Base-by-base conservation (phyloP, 1,284 basidiomycete genomes). In the Mycocalia duriaeana region DNA sequence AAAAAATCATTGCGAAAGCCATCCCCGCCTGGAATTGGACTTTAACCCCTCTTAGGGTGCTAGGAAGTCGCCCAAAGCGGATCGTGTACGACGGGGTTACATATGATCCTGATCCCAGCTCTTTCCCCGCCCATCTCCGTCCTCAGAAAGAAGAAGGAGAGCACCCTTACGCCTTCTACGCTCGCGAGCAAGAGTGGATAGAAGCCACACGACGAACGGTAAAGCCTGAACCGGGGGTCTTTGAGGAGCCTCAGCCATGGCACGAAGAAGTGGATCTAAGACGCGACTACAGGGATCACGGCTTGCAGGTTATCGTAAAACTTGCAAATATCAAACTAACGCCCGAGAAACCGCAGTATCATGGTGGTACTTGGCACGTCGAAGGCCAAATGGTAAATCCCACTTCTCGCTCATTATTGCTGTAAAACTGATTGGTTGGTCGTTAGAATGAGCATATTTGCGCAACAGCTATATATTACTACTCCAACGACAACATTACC, bases 291-390 rank as follows among this genome's bases (percentile, higher is more conserved):
- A 52, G 55, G 34, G 34, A 53, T 40, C 44, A 42, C n/a, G 57
- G 59, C 2, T 48, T 75, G 3, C 76, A 78, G 51, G 60, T 78
- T 13, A 77, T 79, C 47, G 68, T 76, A 46, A 79, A 79, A 56
- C 59, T 79, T 3, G 71, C 73, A 0, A 75, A 72, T 51, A 75
- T 79, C 44, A 59, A 69, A 14, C 53, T 75, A 23, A 73, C 72
- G 0, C 75, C 76, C 0, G 72, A 74, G 31, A 66, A 67, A 20
- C 66, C 66, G 1, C 49, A 53, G n/a, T 70, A 68, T 53, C 52
- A 54, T 7, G 66, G 68, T 5, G 67, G 68, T 23, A 56, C 55
- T 9, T 71, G 69, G 68, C 68, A 70, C 42, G 60, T 69, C 5
- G 68, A 70, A 54, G 69, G 69, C 1, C 61, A 63, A 45, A 42